These are phyloP conservation scores for Trichoderma simmonsii DNA, from an alignment of 2,329 filamentous ascomycete species.

Conservation along the genomic window DNA sequence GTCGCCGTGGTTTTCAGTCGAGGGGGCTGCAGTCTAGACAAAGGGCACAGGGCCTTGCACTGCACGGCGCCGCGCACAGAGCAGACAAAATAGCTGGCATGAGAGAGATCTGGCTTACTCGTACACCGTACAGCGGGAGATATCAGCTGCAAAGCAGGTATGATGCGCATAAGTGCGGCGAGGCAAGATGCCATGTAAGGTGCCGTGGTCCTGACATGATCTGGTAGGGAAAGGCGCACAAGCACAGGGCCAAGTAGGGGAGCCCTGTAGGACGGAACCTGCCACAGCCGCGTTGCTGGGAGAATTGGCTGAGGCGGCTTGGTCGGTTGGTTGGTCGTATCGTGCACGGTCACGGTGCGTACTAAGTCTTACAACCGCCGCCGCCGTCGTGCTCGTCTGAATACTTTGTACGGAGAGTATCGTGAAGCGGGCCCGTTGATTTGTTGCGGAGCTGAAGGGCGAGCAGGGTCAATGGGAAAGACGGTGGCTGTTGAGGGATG, in stretches of 20 bases:
- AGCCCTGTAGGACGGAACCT: conserved; percentile 14
- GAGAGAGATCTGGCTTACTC: neutral
- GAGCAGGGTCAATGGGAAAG: neutral
- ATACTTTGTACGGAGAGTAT: neutral
- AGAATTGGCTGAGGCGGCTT: neutral
- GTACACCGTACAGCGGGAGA: neutral
- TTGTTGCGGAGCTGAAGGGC: neutral
- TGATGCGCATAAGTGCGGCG: conserved; percentile 36
- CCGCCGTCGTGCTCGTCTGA: neutral
- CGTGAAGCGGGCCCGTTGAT: neutral
- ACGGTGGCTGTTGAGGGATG: neutral
- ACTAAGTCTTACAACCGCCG: neutral
- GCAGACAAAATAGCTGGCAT: neutral
- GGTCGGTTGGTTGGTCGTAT: neutral
- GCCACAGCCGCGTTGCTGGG: conserved; percentile 10
- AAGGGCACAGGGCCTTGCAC: neutral
- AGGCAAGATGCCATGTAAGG: neutral
- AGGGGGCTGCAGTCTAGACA: neutral
- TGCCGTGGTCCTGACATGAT: conserved; percentile 1
- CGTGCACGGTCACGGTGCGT: neutral
- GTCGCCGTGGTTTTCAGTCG: conserved; percentile 17
- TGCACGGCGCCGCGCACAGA: neutral
- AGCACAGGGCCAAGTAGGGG: conserved; percentile 3
- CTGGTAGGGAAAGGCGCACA: neutral
- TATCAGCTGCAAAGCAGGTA: conserved; percentile 29